These are phyloP conservation scores for Paralagenidium karlingii DNA, from an alignment of 352 stramenopile species.

Conservation along the genomic window DNA sequence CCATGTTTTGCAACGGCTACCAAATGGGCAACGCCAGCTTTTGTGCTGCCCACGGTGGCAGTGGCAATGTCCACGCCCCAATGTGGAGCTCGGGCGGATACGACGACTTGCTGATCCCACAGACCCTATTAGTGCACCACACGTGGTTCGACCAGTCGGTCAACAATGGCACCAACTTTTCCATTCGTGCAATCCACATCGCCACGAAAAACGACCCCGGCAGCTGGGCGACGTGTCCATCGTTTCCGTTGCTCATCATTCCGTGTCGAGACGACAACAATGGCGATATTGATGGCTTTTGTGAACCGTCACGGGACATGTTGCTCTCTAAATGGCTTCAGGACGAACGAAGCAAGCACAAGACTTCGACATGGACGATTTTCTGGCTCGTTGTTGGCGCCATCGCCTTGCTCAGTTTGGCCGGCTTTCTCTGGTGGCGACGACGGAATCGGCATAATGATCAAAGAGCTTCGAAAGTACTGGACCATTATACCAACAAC, in stretches of 20 bases:
- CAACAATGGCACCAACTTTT: slow-evolving; percentile 8
- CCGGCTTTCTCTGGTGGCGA: no score
- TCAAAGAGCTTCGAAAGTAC: no score
- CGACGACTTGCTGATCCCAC: slow-evolving; percentile 17
- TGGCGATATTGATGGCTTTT: no score
- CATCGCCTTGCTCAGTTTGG: no score
- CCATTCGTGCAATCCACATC: slow-evolving; percentile 30
- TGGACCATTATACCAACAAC: no score
- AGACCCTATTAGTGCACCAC: slow-evolving; percentile 8
- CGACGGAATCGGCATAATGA: no score
- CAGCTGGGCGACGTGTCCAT: slow-evolving; percentile 25
- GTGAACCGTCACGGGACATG: no score
- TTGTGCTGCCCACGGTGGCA: slow-evolving; percentile 4
- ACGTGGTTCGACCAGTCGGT: slow-evolving; percentile 17
- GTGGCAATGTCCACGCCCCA: slow-evolving; percentile 16
- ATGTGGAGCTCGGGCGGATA: slow-evolving; percentile 34
- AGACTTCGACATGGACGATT: no score
- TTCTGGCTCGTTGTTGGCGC: no score
- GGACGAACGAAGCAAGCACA: no score
- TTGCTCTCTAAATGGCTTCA: no score
- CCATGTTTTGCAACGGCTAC: slow-evolving; percentile 8
- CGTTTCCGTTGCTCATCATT: slow-evolving; percentile 26
- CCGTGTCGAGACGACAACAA: slow-evolving; percentile 16
- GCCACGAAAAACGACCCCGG: slow-evolving; percentile 14
- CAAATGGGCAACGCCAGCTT: slow-evolving; percentile 9